A percentile compares a stretch with the other conserved stretches of the same genome.
Conservation (phyloP, 2,329 filamentous ascomycete genomes). For the Ambrosiella xylebori region DNA sequence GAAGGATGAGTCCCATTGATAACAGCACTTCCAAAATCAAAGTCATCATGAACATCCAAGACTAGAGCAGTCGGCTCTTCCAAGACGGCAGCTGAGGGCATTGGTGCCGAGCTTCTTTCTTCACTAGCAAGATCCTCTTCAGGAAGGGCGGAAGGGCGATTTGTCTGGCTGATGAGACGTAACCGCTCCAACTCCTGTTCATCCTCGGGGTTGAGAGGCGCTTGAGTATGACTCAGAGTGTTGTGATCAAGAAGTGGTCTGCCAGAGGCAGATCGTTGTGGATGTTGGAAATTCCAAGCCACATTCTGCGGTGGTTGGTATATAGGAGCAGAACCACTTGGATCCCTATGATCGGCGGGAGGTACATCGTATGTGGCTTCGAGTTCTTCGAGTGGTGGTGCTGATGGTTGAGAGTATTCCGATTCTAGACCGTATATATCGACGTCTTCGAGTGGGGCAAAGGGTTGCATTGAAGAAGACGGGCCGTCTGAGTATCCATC, state of each 20-base stretch:
- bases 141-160: conserved; percentile 42
- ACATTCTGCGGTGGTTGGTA: conserved; percentile 16
- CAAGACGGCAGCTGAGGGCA: conserved; percentile 38
- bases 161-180: conserved; percentile 45
- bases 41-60: conserved; percentile 16
- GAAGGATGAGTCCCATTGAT: neutral
- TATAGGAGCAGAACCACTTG: conserved; percentile 15
- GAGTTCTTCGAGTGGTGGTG: conserved; percentile 7
- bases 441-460: conserved; percentile 16
- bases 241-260: neutral
- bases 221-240: neutral
- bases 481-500: conserved; percentile 15
- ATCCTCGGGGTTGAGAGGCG: conserved; percentile 37
- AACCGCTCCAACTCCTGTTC: conserved; percentile 61
- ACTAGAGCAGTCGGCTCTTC: conserved; percentile 20
- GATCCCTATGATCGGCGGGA: conserved; percentile 14
- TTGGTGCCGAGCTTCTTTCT: conserved; percentile 7
- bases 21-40: conserved; percentile 27
- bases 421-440: conserved; percentile 36
- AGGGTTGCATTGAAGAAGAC: conserved; percentile 22
- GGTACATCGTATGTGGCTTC: conserved; percentile 9
- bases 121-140: conserved; percentile 30
- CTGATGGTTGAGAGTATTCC: conserved; percentile 23
- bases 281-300: neutral
- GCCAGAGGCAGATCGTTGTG: neutral